These are phyloP conservation scores for Arachnopeziza araneosa DNA, from an alignment of 2,329 filamentous ascomycete species.

Conservation along the genomic window DNA sequence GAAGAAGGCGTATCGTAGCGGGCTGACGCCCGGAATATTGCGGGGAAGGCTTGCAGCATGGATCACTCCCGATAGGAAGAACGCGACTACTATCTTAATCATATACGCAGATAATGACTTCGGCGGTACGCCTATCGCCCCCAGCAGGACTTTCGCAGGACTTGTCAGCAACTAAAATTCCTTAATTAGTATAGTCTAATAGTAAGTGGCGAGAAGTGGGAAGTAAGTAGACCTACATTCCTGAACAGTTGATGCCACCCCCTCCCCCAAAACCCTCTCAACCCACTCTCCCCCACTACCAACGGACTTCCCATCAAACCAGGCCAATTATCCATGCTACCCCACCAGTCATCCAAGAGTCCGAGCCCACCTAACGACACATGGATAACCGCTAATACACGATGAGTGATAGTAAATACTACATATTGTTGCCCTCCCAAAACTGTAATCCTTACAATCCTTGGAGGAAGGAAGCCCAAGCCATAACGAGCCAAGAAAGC, in stretches of 20 bases:
- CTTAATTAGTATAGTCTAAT: background rate
- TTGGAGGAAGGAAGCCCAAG: conserved; percentile 6
- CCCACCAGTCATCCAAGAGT: conserved; percentile 7
- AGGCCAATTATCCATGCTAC: conserved; percentile 5
- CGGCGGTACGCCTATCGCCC: background rate
- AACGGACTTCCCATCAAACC: conserved; percentile 7
- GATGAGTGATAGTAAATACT: conserved; percentile 1
- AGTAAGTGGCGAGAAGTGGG: no score
- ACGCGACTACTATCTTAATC: conserved; percentile 3
- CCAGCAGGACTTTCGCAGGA: conserved; percentile 1
- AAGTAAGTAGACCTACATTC: conserved; percentile 3
- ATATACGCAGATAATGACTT: conserved; percentile 1
- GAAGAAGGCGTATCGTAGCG: conserved; percentile 4
- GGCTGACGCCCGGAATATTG: conserved; percentile 1
- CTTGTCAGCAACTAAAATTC: conserved; percentile 6
- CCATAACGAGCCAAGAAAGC: conserved; percentile 2
- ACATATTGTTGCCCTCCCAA: conserved; percentile 8
- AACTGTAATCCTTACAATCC: conserved; percentile 3
- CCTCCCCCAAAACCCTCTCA: conserved; percentile 12
- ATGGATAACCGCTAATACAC: conserved; percentile 4
- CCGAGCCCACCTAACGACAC: conserved; percentile 8
- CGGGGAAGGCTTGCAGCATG: conserved; percentile 3
- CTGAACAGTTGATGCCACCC: conserved; percentile 13
- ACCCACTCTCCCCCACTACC: conserved; percentile 5
- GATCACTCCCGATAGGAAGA: conserved; percentile 5